A percentile compares a stretch with the other conserved stretches of the same genome.
Evolutionary conservation across 2,329 filamentous ascomycete species (phyloP).

Genomic region (Aureobasidium uvarum): DNA sequence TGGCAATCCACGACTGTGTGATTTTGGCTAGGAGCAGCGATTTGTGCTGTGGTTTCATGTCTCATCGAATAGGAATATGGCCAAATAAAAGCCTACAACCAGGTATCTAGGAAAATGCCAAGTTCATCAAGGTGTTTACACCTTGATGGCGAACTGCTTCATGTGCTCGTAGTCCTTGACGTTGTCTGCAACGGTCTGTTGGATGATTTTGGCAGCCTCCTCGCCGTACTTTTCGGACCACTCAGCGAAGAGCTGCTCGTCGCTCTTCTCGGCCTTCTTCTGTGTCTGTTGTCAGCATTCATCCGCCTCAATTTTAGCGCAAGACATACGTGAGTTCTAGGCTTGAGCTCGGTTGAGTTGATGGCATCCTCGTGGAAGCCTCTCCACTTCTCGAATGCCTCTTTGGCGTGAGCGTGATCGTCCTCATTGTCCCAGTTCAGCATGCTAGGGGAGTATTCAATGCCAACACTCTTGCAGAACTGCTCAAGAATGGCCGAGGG

Average conservation of each 20-base stretch:
- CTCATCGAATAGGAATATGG: neutral
- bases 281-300: slow-evolving; percentile 32
- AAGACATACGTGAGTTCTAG: slow-evolving; percentile 60
- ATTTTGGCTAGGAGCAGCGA: neutral
- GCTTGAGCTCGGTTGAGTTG: slow-evolving; percentile 71
- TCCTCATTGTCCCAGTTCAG: slow-evolving; percentile 78
- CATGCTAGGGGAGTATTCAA: slow-evolving; percentile 75
- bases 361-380: slow-evolving; percentile 97
- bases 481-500: slow-evolving; percentile 71
- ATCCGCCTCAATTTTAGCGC: neutral
- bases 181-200: slow-evolving; percentile 68
- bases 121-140: slow-evolving; percentile 13
- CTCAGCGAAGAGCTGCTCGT: slow-evolving; percentile 65
- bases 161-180: slow-evolving; percentile 75
- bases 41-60: slow-evolving; percentile 3
- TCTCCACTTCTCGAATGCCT: slow-evolving; percentile 92
- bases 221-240: slow-evolving; percentile 74
- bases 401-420: slow-evolving; percentile 64
- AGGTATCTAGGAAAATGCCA: neutral
- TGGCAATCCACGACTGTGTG: neutral
- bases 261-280: slow-evolving; percentile 62
- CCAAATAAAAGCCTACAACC: neutral
- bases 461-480: slow-evolving; percentile 78
- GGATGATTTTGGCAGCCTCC: slow-evolving; percentile 67
- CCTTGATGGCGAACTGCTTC: slow-evolving; percentile 70